Conservation (phyloP, 345 rosid genomes). For the Clausena lansium region DNA sequence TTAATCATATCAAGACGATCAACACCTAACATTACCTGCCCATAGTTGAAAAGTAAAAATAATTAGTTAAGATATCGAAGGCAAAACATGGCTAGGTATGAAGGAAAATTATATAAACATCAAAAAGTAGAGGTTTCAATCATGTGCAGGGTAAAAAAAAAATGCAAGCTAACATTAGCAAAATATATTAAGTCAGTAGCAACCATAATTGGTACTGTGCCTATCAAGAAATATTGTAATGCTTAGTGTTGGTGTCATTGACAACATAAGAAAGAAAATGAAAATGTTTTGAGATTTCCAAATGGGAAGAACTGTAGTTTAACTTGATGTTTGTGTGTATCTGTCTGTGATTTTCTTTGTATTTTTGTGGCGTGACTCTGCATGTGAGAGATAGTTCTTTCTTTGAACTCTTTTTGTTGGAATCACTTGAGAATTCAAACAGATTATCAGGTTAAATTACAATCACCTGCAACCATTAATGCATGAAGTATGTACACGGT, state of each 20-base stretch:
- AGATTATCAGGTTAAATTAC: background rate
- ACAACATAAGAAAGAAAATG: background rate
- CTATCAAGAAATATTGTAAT: background rate
- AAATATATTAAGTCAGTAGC: background rate
- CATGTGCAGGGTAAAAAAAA: background rate
- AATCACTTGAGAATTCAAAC: background rate
- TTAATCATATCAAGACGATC: slow-evolving; percentile 70
- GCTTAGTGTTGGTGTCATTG: background rate
- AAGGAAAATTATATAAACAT: background rate
- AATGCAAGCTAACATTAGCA: background rate
- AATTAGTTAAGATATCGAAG: slow-evolving; percentile 6
- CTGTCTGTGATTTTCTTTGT: background rate
- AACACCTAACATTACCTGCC: slow-evolving; percentile 63
- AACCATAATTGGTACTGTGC: background rate
- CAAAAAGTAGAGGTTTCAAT: background rate
- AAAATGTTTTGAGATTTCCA: background rate
- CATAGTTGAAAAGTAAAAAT: slow-evolving; percentile 19
- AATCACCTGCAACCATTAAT: background rate
- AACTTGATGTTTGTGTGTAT: background rate
- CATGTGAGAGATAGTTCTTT: background rate
- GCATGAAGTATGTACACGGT: background rate
- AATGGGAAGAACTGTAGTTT: background rate
- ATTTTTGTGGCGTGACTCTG: background rate
- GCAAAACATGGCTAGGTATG: background rate
- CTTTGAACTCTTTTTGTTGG: background rate